Evolutionary conservation across 1,284 basidiomycete species (phyloP).

Genomic region (Earliella scabrosa): DNA sequence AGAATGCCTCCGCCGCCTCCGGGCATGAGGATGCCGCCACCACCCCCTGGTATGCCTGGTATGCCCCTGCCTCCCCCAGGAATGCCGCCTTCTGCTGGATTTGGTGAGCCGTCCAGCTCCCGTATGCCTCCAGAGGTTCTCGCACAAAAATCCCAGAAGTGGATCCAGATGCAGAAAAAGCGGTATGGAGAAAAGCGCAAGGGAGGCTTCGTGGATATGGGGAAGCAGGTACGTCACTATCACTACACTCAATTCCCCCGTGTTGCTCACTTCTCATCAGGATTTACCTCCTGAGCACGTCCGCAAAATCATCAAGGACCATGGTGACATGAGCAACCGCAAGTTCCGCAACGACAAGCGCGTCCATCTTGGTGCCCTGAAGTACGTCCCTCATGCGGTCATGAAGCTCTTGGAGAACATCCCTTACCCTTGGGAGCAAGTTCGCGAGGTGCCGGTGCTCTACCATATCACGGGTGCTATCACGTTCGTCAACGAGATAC

Average conservation of each 20-base stretch:
- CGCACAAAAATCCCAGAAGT: constrained; percentile 89
- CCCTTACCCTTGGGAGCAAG: constrained; percentile 99
- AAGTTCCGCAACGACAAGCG: constrained; percentile 99
- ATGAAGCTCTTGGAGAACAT: constrained; percentile 99
- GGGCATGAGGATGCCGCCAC: constrained; percentile 52
- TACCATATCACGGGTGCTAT: constrained; percentile 99
- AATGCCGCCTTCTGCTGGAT: constrained; percentile 38
- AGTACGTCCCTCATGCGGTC: constrained; percentile 99
- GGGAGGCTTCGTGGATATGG: constrained; percentile 90
- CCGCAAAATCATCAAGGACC: constrained; percentile 97
- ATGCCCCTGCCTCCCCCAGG: constrained; percentile 56
- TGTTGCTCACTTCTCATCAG: constrained; percentile 43
- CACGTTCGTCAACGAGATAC: constrained; percentile 99
- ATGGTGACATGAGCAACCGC: constrained; percentile 95
- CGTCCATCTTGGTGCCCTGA: constrained; percentile 96
- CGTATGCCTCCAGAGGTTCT: constrained; percentile 79
- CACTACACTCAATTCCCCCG: constrained; percentile 1
- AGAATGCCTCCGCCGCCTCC: constrained; percentile 47
- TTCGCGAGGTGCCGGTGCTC: constrained; percentile 94
- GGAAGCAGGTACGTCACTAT: constrained; percentile 75
- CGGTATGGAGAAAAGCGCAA: constrained; percentile 90
- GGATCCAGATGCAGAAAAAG: constrained; percentile 92
- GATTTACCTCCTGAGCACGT: constrained; percentile 93
- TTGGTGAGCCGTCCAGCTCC: constrained; percentile 52
- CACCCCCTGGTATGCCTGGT: constrained; percentile 66